Percentiles rank a stretch among this genome's conserved stretches.
These are phyloP conservation scores for Eimeria acervulina DNA, from an alignment of 169 alveolate genomes.

Conservation along the genomic window DNA sequence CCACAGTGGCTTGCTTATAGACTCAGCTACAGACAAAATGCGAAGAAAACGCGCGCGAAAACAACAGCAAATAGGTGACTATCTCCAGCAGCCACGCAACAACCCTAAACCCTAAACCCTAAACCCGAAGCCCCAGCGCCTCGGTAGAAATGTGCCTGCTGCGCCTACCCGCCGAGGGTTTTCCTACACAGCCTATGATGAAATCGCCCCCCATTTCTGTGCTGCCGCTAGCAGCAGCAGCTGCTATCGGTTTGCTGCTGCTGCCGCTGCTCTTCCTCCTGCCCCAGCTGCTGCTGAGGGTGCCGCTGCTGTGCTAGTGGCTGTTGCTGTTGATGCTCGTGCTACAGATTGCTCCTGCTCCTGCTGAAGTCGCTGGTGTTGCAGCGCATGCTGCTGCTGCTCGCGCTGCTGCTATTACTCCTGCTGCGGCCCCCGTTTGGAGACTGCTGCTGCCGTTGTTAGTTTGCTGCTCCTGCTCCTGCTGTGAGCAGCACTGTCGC, in stretches of 20 bases:
- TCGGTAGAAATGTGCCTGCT: neutral
- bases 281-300: neutral
- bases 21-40: neutral
- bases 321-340: neutral
- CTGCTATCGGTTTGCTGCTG: neutral
- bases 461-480: neutral
- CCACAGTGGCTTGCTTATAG: neutral
- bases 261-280: neutral
- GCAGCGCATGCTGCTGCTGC: constrained; percentile 17
- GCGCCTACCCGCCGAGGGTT: constrained; percentile 87
- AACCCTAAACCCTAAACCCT: constrained; percentile 33
- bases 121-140: neutral
- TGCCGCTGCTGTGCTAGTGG: neutral
- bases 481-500: neutral
- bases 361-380: neutral
- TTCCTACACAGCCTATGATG: constrained; percentile 89
- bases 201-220: constrained; percentile 86
- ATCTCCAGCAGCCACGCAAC: neutral
- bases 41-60: neutral
- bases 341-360: neutral
- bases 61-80: too few relatives aligned
- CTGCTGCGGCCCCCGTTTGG: constrained; percentile 16
- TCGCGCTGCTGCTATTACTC: constrained; percentile 17
- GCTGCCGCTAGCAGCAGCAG: constrained; percentile 10
- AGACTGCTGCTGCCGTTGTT: neutral